phyloP scores from a whole-genome alignment of 2,329 filamentous ascomycete species.

The Aspergillus clavatus region DNA sequence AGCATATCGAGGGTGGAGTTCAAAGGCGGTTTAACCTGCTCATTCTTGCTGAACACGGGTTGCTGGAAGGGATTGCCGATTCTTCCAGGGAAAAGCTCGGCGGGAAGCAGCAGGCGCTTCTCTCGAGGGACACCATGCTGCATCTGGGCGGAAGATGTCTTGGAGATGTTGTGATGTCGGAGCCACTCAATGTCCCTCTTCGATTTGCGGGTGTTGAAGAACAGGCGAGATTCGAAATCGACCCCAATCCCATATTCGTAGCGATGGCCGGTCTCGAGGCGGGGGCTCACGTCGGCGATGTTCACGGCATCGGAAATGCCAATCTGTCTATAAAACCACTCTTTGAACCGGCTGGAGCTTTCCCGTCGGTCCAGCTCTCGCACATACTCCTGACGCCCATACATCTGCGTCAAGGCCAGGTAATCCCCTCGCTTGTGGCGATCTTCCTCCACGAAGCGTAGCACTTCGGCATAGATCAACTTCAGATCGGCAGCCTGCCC shows the following conservation, averaged over 20 bases:
- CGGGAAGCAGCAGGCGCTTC: slow-evolving; percentile 35
- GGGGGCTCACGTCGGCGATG: slow-evolving; percentile 31
- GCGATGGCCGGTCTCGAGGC: slow-evolving; percentile 32
- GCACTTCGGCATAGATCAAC: slow-evolving; percentile 42
- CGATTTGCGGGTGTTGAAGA: slow-evolving; percentile 42
- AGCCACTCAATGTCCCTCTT: slow-evolving; percentile 40
- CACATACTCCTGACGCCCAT: slow-evolving; percentile 50
- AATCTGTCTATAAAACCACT: slow-evolving; percentile 36
- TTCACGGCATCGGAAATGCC: slow-evolving; percentile 37
- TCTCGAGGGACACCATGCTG: slow-evolving; percentile 35
- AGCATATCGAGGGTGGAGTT: slow-evolving; percentile 41
- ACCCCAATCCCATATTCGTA: slow-evolving; percentile 51
- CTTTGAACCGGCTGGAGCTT: slow-evolving; percentile 30
- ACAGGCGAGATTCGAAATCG: slow-evolving; percentile 49
- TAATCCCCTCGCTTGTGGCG: slow-evolving; percentile 38
- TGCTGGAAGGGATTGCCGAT: slow-evolving; percentile 33
- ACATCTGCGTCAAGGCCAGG: slow-evolving; percentile 49
- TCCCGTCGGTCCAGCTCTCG: slow-evolving; percentile 41
- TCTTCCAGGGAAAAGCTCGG: slow-evolving; percentile 30
- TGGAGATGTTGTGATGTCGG: slow-evolving; percentile 35
- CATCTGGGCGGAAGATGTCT: slow-evolving; percentile 32
- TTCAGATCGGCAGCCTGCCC: slow-evolving; percentile 49
- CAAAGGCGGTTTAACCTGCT: slow-evolving; percentile 28
- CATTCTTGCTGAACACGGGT: slow-evolving; percentile 21
- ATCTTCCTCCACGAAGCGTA: slow-evolving; percentile 34